Conservation (phyloP, 2,329 filamentous ascomycete genomes). For the Colletotrichum sp. region DNA sequence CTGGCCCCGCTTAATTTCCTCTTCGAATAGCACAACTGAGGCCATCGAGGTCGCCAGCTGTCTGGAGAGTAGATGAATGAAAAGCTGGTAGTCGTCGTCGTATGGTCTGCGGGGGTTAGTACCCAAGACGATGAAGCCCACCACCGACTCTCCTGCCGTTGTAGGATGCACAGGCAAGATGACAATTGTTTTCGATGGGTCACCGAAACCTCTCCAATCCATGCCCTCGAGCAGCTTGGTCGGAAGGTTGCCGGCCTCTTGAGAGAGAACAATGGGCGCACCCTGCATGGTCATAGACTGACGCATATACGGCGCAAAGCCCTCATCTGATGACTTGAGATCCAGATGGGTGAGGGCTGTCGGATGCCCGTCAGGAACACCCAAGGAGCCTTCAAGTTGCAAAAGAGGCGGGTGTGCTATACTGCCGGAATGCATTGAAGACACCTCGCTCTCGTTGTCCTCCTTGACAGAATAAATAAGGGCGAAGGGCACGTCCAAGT, state of each 20-base stretch:
- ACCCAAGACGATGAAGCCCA: constrained; percentile 81
- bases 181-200: constrained; percentile 73
- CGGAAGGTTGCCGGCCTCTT: constrained; percentile 71
- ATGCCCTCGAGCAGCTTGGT: constrained; percentile 68
- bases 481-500: constrained; percentile 77
- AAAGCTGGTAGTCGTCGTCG: constrained; percentile 81
- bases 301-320: constrained; percentile 78
- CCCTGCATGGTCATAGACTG: constrained; percentile 73
- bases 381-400: constrained; percentile 74
- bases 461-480: constrained; percentile 79
- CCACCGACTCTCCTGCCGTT: constrained; percentile 69
- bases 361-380: constrained; percentile 68
- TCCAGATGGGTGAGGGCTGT: constrained; percentile 69
- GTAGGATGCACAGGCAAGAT: constrained; percentile 82
- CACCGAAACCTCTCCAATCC: constrained; percentile 72
- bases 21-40: constrained; percentile 82
- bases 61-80: constrained; percentile 75
- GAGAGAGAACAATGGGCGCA: constrained; percentile 70
- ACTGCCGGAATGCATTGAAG: constrained; percentile 74
- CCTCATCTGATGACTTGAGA: constrained; percentile 70
- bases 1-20: constrained; percentile 79
- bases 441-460: constrained; percentile 72
- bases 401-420: constrained; percentile 66
- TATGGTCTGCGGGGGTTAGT: constrained; percentile 80
- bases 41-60: constrained; percentile 82